phyloP scores from a whole-genome alignment of 495 filamentous ascomycete genomes.

The Daldinia concentrica region DNA sequence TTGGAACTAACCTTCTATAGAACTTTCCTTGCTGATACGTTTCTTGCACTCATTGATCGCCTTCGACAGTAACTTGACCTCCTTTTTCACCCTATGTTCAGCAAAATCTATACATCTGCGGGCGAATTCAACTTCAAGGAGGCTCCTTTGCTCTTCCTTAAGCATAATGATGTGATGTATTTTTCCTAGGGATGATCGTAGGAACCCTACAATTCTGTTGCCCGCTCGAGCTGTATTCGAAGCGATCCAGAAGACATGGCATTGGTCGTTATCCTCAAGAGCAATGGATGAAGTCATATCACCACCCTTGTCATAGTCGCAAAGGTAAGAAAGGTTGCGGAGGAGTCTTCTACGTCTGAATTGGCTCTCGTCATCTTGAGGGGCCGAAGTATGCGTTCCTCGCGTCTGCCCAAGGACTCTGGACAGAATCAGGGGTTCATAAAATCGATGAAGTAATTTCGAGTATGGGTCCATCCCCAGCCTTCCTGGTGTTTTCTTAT shows the following conservation, averaged over 20 bases:
- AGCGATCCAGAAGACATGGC: slow-evolving; percentile 47
- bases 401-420: slow-evolving; percentile 44
- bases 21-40: background rate
- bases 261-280: slow-evolving; percentile 40
- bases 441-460: slow-evolving; percentile 45
- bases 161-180: background rate
- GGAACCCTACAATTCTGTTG: slow-evolving; percentile 26
- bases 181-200: slow-evolving; percentile 11
- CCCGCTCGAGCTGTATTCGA: slow-evolving; percentile 32
- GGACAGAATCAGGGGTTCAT: slow-evolving; percentile 48
- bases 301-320: slow-evolving; percentile 50
- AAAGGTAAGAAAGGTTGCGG: slow-evolving; percentile 48
- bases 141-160: background rate
- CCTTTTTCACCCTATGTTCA: slow-evolving; percentile 25
- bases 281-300: slow-evolving; percentile 46
- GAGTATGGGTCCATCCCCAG: slow-evolving; percentile 19
- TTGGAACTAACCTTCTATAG: background rate
- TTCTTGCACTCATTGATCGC: background rate
- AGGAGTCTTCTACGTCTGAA: slow-evolving; percentile 35
- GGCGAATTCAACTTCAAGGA: slow-evolving; percentile 1
- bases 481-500: background rate
- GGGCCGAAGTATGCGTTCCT: slow-evolving; percentile 36
- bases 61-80: slow-evolving; percentile 7
- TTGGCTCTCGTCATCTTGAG: slow-evolving; percentile 8
- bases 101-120: slow-evolving; percentile 18